Percentiles rank a stretch among this genome's conserved stretches.
Evolutionary conservation across 345 rosid genomes (phyloP).

Genomic region (Eutrema yunnanense): DNA sequence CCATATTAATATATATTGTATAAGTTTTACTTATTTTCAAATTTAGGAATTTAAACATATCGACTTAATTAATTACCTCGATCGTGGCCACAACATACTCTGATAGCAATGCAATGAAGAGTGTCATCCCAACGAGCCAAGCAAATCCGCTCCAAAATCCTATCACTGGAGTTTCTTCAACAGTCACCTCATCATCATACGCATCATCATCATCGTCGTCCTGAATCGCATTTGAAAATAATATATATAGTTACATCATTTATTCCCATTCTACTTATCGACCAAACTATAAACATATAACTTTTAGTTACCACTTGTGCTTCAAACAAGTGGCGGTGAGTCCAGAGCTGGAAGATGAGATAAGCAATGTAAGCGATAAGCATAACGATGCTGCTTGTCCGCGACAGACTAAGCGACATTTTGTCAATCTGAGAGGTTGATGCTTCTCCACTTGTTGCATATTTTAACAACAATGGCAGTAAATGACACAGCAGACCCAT

Average conservation of each 20-base stretch:
- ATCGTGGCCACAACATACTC: conserved; percentile 80
- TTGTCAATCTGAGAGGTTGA: conserved; percentile 27
- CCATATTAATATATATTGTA: not conserved
- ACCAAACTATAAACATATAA: not conserved
- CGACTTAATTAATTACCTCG: conserved; percentile 42
- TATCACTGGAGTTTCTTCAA: conserved; percentile 56
- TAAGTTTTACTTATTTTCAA: not conserved
- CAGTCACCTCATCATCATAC: conserved; percentile 34
- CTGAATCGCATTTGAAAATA: not conserved
- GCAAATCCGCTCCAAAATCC: conserved; percentile 79
- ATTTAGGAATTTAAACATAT: not conserved
- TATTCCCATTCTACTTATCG: not conserved
- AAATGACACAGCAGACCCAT: conserved; percentile 70
- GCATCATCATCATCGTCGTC: conserved; percentile 30
- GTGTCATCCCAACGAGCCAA: conserved; percentile 88
- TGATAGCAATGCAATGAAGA: conserved; percentile 60
- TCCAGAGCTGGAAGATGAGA: conserved; percentile 71
- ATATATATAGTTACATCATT: not conserved
- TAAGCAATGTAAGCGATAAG: conserved; percentile 66
- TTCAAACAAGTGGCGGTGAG: conserved; percentile 48
- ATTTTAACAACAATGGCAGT: conserved; percentile 57
- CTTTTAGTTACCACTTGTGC: conserved; percentile 26
- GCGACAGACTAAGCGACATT: conserved; percentile 52
- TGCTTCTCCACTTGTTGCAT: conserved; percentile 26
- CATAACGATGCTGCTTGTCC: conserved; percentile 84